These are phyloP conservation scores for Hibiscus mutabilis DNA, from an alignment of 345 rosid genomes.

Conservation along the genomic window DNA sequence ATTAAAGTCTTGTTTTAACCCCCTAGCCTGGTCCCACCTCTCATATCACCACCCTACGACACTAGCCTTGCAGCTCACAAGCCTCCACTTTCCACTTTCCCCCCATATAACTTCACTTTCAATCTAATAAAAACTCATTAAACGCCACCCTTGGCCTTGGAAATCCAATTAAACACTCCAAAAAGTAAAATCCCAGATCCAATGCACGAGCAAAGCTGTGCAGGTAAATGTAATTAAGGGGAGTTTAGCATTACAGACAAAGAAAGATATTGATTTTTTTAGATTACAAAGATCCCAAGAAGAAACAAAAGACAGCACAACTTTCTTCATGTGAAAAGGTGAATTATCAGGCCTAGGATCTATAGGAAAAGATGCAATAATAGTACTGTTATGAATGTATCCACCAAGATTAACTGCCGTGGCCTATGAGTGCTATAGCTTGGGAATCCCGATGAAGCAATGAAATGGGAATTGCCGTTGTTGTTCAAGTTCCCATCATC, in stretches of 20 bases:
- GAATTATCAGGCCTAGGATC: neutral
- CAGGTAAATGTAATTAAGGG: too few relatives aligned
- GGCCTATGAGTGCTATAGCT: slow-evolving; percentile 12
- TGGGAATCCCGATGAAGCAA: slow-evolving; percentile 38
- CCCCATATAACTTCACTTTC: too few relatives aligned
- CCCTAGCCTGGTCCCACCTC: neutral
- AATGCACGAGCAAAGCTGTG: too few relatives aligned
- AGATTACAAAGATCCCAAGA: neutral
- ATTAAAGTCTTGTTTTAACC: too few relatives aligned
- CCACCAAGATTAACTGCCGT: slow-evolving; percentile 18
- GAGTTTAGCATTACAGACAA: too few relatives aligned
- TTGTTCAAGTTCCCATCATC: slow-evolving; percentile 18
- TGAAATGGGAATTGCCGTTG: slow-evolving; percentile 15
- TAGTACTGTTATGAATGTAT: slow-evolving; percentile 11
- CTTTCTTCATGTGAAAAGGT: slow-evolving; percentile 8
- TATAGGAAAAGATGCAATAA: slow-evolving; percentile 15
- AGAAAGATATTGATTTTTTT: neutral
- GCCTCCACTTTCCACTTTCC: neutral
- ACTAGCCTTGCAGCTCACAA: too few relatives aligned
- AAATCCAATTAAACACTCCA: neutral
- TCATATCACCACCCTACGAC: neutral
- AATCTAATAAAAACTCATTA: neutral
- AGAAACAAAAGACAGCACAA: neutral
- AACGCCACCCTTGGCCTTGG: neutral
- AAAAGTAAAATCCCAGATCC: neutral